Evolutionary conservation across 140 eudicot species (phyloP), one percentile per base, ranked within the genome.

Genomic region (Stevia rebaudiana): DNA sequence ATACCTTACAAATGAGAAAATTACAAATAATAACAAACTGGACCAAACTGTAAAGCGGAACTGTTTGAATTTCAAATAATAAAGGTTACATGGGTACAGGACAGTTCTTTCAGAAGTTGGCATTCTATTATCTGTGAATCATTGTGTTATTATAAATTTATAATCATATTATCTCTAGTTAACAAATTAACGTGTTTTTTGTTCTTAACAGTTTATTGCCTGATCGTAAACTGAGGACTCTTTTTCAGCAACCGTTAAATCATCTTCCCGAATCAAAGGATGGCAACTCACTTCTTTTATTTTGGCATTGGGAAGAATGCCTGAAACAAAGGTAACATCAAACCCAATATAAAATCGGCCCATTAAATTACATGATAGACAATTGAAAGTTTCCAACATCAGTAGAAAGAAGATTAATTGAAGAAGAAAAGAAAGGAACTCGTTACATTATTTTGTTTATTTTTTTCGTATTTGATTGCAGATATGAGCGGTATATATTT

Each of bases 251-350:
- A 81, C 99, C 99, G 44, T 56, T 94, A 15, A 82, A 88, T 76
- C 83, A 73, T 47, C 88, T 94, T 61, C 81, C 99, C 0, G 99
- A 94, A n/a, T 73, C 95, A 15, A 94, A 86, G 69, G 99, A 94
- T 72, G 94, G 97, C 22, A 42, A 88, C 42, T 83, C 97, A 17
- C 95, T 94, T 28, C 72, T 94, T 46, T 85, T 94, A 3, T 84
- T 85, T 40, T 94, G 99, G 99, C 72, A 94, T 73, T 94, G 97
- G 97, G 99, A 94, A 78, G 94, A 94, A 44, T 94, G 94, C 65
- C 65, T 94, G 68, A 94, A 94, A 65, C 82, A 81, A 61, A 94
- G 97, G 99, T 92, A 61, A 61, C 63, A 78, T 58, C 21, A 31
- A 31, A 31, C 13, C 7, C n/a, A 8, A 42, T 56, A 12, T 24